Base-by-base conservation (phyloP, 495 filamentous ascomycete species). In the Penicillium macrosclerotiorum region DNA sequence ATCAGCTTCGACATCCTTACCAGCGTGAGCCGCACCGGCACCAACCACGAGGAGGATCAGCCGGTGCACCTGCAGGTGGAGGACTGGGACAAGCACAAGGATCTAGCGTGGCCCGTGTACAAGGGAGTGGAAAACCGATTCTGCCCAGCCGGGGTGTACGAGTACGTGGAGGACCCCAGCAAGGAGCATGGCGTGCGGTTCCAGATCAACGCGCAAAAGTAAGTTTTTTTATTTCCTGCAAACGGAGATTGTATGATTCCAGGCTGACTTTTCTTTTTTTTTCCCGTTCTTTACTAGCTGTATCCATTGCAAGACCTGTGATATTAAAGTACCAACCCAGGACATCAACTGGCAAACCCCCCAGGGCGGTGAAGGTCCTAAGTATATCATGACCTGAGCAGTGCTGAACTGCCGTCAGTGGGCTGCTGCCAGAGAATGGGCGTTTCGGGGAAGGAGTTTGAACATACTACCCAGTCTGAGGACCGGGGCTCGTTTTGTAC, bases 291-390 rank as follows among this genome's bases (percentile, higher is more conserved):
- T n/a, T n/a, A n/a, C 34, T 52, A 94, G 91, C 67, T 99, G 93
- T 64, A 93, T 99, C 44, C 93, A 99, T 68, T 99, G 93, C 75
- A 99, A 99, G 80, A 97, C 93, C 3, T 99, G 93, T 62, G 93
- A 99, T 68, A 97, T 99, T 66, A 99, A 99, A 74, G 91, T 85
- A 9, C 93, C 93, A 3, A 80, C 83, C 38, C 93, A 99, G 69
- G 93, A 95, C 65, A 97, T 97, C 65, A 94, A 95, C 68, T 96
- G 91, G 90, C 79, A 88, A 43, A 91, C 91, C 3, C 93, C 93
- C 16, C 89, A 96, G 65, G 93, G 94, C 43, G 93, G 93, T 17
- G 93, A 96, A 66, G 93, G 93, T 2, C 93, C 93, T 4, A 96
- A 97, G 64, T 98, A 98, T 64, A 85, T 86, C 58, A 85, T 94